A percentile compares a stretch with the other conserved stretches of the same genome.
These are phyloP conservation scores for Populus hybrid DNA, from an alignment of 441 rosid species.

Conservation along the genomic window DNA sequence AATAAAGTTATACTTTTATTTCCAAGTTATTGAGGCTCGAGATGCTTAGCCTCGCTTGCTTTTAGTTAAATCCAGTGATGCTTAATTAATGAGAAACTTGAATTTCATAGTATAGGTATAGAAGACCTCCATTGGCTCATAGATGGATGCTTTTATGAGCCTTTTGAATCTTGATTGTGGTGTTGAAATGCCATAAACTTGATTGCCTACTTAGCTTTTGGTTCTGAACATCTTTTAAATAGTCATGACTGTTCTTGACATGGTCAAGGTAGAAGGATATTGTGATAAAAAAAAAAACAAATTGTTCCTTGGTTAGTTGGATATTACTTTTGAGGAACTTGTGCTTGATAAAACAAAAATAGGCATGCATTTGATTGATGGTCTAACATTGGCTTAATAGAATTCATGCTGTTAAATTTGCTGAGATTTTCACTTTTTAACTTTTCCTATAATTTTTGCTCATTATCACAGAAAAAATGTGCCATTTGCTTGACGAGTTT, in stretches of 20 bases:
- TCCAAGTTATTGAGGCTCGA: not conserved
- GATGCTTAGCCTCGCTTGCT: not conserved
- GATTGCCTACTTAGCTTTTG: not conserved
- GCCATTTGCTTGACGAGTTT: conserved; percentile 65
- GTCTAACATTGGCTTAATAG: not conserved
- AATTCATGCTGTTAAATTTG: not conserved
- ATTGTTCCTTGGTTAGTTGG: not conserved
- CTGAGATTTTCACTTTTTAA: not conserved
- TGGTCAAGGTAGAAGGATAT: not conserved
- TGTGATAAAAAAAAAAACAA: not conserved
- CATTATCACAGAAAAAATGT: conserved; percentile 47
- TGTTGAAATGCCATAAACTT: not conserved
- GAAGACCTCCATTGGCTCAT: too few species aligned
- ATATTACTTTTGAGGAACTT: not conserved
- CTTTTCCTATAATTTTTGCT: not conserved
- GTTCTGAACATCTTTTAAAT: not conserved
- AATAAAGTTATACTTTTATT: not conserved
- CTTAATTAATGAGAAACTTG: not conserved
- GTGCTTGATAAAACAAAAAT: not conserved
- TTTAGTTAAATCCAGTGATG: not conserved
- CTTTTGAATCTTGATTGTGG: not conserved
- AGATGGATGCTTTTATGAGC: not conserved
- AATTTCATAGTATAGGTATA: not conserved
- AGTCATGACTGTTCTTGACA: not conserved
- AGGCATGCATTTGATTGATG: not conserved